Conservation (phyloP, 2,329 filamentous ascomycete genomes). For the Diaporthe humulicola region DNA sequence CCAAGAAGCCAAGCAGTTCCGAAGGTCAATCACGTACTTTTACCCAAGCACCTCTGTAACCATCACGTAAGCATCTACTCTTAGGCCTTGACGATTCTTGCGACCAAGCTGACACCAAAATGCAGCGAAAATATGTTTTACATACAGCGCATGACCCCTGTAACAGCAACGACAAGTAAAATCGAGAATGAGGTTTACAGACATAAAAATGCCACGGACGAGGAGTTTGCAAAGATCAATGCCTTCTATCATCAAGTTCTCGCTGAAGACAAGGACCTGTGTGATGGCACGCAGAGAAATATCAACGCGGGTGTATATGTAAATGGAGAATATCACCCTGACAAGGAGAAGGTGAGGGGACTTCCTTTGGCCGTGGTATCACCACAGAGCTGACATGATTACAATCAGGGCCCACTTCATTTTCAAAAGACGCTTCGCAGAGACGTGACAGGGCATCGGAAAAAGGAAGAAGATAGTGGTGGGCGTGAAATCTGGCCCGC, state of each 20-base stretch:
- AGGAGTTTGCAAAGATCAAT: constrained; percentile 60
- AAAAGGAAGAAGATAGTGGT: constrained; percentile 22
- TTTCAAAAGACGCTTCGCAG: constrained; percentile 36
- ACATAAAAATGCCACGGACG: constrained; percentile 59
- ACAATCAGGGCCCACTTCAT: constrained; percentile 23
- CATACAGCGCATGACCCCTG: constrained; percentile 64
- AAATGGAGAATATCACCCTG: constrained; percentile 65
- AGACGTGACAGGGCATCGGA: constrained; percentile 33
- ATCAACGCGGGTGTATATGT: constrained; percentile 63
- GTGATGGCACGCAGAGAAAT: constrained; percentile 63
- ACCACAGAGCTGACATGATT: neutral
- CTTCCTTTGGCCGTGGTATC: no score
- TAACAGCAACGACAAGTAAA: constrained; percentile 54
- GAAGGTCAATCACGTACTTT: constrained; percentile 52
- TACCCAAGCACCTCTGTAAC: constrained; percentile 56
- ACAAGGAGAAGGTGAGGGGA: constrained; percentile 58
- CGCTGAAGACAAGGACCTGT: constrained; percentile 64
- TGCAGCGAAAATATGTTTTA: constrained; percentile 62
- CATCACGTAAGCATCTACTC: constrained; percentile 50
- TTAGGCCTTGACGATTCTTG: accelerated
- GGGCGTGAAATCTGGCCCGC: constrained; percentile 38
- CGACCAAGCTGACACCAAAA: neutral
- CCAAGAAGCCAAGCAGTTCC: constrained; percentile 48
- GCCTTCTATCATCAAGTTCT: constrained; percentile 65
- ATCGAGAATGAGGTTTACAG: constrained; percentile 67